Evolutionary conservation across 2,329 filamentous ascomycete species (phyloP).

Genomic region (Atkinsonella hypoxylon): DNA sequence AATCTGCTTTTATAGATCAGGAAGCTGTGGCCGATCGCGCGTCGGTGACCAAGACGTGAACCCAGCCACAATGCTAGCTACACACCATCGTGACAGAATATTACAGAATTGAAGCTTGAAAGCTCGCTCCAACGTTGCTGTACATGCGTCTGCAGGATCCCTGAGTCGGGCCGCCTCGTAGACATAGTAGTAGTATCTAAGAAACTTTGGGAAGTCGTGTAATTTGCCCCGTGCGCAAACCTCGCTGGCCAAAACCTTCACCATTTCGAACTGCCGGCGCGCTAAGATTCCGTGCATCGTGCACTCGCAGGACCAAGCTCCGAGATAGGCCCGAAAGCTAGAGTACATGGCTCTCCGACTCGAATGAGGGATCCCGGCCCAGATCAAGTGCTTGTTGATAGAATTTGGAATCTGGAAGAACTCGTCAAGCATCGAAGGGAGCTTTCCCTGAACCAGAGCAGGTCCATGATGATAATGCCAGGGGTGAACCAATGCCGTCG

Average conservation of each 20-base stretch:
- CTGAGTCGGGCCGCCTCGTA: no score
- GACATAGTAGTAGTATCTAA: no score
- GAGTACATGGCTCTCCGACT: conserved; percentile 24
- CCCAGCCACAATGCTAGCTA: no score
- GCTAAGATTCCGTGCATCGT: conserved; percentile 40
- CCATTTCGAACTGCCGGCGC: conserved; percentile 44
- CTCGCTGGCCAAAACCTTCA: conserved; percentile 43
- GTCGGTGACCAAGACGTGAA: no score
- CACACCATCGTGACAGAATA: no score
- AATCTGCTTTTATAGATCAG: no score
- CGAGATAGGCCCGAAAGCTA: conserved; percentile 42
- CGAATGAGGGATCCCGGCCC: conserved; percentile 16
- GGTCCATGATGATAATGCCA: conserved; percentile 10
- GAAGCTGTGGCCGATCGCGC: no score
- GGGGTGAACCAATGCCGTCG: conserved; percentile 1
- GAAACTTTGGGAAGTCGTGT: conserved; percentile 36
- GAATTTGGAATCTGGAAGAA: no score
- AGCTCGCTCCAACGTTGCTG: no score
- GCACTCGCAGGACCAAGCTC: conserved; percentile 36
- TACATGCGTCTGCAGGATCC: no score
- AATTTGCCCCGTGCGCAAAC: conserved; percentile 41
- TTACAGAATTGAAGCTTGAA: no score
- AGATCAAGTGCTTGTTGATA: conserved; percentile 33
- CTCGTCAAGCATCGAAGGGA: conserved; percentile 8
- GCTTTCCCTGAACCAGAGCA: conserved; percentile 14